Conservation (phyloP, 2,329 filamentous ascomycete genomes). For the Aspergillus persii region DNA sequence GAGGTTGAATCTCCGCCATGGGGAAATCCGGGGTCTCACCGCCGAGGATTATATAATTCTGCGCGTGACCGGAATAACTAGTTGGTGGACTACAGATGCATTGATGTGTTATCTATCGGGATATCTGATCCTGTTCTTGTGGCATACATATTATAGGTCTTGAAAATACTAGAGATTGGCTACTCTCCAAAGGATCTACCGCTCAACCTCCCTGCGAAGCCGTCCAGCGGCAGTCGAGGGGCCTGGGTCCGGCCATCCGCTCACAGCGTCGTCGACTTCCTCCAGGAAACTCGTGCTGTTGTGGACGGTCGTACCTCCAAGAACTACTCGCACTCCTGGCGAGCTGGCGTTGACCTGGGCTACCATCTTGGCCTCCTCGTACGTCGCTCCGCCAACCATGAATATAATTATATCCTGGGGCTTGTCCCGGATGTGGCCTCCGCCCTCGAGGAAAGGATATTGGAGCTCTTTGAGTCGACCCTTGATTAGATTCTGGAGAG, state of each 20-base stretch:
- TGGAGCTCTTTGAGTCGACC: slow-evolving; percentile 80
- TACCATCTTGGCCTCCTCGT: slow-evolving; percentile 95
- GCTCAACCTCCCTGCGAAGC: slow-evolving; percentile 60
- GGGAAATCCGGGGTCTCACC: slow-evolving; percentile 17
- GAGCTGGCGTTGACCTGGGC: slow-evolving; percentile 91
- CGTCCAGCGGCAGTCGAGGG: slow-evolving; percentile 61
- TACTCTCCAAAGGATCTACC: slow-evolving; percentile 30
- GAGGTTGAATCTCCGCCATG: slow-evolving; percentile 25
- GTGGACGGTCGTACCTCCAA: slow-evolving; percentile 84
- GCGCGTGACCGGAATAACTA: background rate
- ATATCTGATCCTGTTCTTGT: background rate
- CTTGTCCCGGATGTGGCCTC: slow-evolving; percentile 84
- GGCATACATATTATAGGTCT: background rate
- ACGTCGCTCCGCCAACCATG: slow-evolving; percentile 88
- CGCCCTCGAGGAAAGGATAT: slow-evolving; percentile 91
- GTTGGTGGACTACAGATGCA: background rate
- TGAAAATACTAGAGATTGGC: background rate
- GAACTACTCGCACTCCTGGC: slow-evolving; percentile 81
- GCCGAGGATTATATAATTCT: background rate
- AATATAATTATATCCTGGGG: slow-evolving; percentile 96
- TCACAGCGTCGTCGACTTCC: slow-evolving; percentile 85
- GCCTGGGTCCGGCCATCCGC: slow-evolving; percentile 74
- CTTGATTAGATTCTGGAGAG: slow-evolving; percentile 89
- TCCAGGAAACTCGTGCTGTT: slow-evolving; percentile 87
- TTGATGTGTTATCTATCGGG: no score